Evolutionary conservation across 495 filamentous ascomycete species (phyloP), one percentile per base, ranked within the genome.

Genomic region (Jackrogersella multiformis): DNA sequence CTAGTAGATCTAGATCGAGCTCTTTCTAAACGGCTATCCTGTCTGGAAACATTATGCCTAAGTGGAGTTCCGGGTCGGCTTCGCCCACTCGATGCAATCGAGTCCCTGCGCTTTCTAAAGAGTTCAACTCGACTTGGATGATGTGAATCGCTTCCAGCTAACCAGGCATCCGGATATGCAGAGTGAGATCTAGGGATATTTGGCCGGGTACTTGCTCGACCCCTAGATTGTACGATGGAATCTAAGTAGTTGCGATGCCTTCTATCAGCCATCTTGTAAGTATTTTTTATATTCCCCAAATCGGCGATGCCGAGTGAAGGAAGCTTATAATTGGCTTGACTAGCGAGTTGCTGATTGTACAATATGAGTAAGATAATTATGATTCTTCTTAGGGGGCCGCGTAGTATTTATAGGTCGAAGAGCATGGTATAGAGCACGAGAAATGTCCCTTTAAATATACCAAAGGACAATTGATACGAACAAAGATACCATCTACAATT

Each of bases 191-290:
- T 45, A 28, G 30, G n/a, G 15, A 7, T 18, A n/a, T 5, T 20
- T 8, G 44, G 23, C 9, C 28, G 55, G 41, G 42, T 7, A 8
- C 18, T 23, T n/a, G 4, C 35, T 10, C 15, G 15, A 15, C 7
- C 18, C 8, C 34, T 24, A 5, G 52, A 16, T 1, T 3, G 20
- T 8, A n/a, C 4, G 4, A 16, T 18, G 5, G 46, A 18, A 30
- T 2, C 16, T 2, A 23, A 8, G 24, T 12, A 12, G 5, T 23
- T 15, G 18, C 20, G 46, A 2, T 28, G n/a, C 12, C n/a, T 55
- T 26, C 9, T 54, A 38, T 38, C 38, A 28, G 26, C 44, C 62
- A 65, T 65, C 18, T 65, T 58, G 42, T 30, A 44, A 32, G n/a
- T 56, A 5, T 16, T 2, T 9, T 45, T 35, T 2, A 16, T 20